Evolutionary conservation across 768 basidiomycete genomes (phyloP).

Genomic region (Russula lepida): DNA sequence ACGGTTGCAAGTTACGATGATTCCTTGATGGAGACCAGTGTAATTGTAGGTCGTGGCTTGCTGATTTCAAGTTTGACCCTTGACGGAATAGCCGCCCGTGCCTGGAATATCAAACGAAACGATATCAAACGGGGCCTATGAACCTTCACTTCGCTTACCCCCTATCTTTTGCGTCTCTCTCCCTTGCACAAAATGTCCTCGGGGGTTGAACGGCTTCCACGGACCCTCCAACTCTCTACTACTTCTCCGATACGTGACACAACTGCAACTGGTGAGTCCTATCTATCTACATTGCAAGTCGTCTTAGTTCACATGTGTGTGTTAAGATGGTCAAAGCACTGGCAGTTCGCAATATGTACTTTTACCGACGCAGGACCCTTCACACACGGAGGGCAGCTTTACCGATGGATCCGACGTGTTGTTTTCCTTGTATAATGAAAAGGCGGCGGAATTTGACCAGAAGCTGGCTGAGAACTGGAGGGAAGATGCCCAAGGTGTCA

Average conservation of each 20-base stretch:
- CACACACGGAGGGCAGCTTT: not conserved
- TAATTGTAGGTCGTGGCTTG: not conserved
- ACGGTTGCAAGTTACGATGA: too few species aligned
- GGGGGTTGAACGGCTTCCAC: not conserved
- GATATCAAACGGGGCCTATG: not conserved
- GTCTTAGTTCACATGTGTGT: not conserved
- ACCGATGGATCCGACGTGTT: not conserved
- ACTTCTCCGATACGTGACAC: not conserved
- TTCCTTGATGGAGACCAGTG: too few species aligned
- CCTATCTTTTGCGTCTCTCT: not conserved
- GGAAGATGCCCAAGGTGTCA: slow-evolving; percentile 1
- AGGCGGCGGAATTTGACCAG: not conserved
- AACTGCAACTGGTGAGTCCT: not conserved
- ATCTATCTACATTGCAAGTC: not conserved
- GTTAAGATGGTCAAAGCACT: not conserved
- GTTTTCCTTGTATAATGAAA: slow-evolving; percentile 9
- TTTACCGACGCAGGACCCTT: not conserved
- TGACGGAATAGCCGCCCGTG: not conserved
- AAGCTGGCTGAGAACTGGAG: slow-evolving; percentile 8
- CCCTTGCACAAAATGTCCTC: not conserved
- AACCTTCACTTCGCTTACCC: not conserved
- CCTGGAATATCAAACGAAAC: not conserved
- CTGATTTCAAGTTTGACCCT: too few species aligned
- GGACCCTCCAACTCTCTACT: not conserved
- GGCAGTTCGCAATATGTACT: not conserved